Conservation (phyloP, 2,329 filamentous ascomycete genomes). For the Ascochyta pisi region DNA sequence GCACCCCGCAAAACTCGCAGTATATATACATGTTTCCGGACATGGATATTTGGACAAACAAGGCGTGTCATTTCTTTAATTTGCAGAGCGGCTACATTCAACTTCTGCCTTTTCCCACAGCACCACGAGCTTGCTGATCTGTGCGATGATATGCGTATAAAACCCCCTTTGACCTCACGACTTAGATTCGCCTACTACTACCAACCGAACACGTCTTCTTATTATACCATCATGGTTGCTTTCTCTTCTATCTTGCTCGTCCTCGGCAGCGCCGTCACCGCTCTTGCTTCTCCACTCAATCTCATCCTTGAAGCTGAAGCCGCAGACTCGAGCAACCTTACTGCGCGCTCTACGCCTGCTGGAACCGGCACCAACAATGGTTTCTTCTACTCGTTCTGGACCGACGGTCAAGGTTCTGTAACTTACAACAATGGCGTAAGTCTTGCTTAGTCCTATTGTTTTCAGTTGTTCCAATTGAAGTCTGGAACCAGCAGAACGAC, state of each 20-base stretch:
- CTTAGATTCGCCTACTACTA: slow-evolving; percentile 1
- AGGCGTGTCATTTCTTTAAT: neutral
- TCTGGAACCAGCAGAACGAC: neutral
- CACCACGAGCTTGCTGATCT: neutral
- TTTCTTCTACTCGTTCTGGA: slow-evolving; percentile 61
- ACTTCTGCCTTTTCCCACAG: neutral
- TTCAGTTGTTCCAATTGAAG: neutral
- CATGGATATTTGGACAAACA: neutral
- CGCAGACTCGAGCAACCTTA: slow-evolving; percentile 19
- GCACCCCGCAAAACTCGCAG: neutral
- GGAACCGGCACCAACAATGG: slow-evolving; percentile 41
- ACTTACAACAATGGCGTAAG: slow-evolving; percentile 61
- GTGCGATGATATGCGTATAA: neutral
- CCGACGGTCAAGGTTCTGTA: slow-evolving; percentile 57
- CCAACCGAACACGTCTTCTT: slow-evolving; percentile 18
- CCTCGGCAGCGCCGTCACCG: slow-evolving; percentile 34
- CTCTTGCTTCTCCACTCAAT: slow-evolving; percentile 38
- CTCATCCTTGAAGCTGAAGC: slow-evolving; percentile 27
- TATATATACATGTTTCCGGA: neutral
- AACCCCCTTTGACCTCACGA: neutral
- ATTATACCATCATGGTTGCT: slow-evolving; percentile 35
- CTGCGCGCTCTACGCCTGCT: slow-evolving; percentile 27
- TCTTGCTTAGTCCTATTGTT: neutral
- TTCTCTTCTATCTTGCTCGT: slow-evolving; percentile 40
- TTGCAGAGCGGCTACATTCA: neutral